These are phyloP conservation scores for Carex myosuroides DNA, from an alignment of 176 grass and related monocot genomes.

Conservation along the genomic window DNA sequence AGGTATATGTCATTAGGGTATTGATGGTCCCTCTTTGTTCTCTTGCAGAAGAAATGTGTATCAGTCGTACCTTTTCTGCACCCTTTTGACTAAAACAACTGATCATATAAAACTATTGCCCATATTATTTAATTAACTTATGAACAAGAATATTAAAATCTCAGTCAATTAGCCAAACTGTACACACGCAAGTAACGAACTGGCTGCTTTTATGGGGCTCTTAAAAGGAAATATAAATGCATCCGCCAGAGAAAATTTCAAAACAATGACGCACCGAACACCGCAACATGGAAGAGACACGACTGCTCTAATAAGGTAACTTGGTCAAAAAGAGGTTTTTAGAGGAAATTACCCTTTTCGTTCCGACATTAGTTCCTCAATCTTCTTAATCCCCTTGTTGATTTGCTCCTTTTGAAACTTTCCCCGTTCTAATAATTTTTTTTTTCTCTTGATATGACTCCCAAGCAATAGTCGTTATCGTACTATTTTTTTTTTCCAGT, in stretches of 20 bases:
- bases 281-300: neutral
- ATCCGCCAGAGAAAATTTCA: neutral
- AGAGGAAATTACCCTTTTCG: neutral
- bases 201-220: neutral
- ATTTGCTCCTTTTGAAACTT: neutral
- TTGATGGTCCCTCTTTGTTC: neutral
- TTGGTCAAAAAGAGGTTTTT: conserved; percentile 1
- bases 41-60: neutral
- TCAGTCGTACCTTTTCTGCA: neutral
- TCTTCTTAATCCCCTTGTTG: neutral
- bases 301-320: neutral
- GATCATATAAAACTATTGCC: neutral
- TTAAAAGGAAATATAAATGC: neutral
- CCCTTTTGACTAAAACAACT: neutral
- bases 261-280: neutral
- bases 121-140: neutral
- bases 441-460: neutral
- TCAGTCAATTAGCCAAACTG: too few relatives aligned
- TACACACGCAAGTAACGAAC: neutral
- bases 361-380: neutral
- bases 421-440: neutral
- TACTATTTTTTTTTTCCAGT: neutral
- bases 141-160: neutral
- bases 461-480: neutral
- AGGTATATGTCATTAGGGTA: neutral